Conservation (phyloP, 768 basidiomycete species). For the Antrodiella citrinella region DNA sequence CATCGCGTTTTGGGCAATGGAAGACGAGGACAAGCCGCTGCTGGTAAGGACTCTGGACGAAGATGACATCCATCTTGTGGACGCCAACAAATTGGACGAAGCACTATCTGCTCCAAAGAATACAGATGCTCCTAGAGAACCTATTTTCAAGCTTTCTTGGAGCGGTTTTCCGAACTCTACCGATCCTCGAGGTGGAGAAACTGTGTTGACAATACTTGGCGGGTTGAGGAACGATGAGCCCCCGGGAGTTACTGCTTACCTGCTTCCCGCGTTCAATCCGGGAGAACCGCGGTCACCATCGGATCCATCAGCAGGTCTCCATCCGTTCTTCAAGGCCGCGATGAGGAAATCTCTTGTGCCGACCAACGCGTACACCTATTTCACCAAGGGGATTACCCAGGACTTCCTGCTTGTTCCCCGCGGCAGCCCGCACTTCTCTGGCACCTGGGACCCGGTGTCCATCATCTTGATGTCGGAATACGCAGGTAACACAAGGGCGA, state of each 20-base stretch:
- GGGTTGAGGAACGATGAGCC: constrained; percentile 49
- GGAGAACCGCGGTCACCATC: constrained; percentile 33
- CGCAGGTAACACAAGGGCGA: constrained; percentile 35
- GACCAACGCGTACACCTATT: constrained; percentile 46
- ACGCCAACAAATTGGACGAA: constrained; percentile 38
- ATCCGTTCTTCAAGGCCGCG: constrained; percentile 44
- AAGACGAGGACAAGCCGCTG: constrained; percentile 70
- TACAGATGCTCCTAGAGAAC: constrained; percentile 40
- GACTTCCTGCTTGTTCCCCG: constrained; percentile 76
- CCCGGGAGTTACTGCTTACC: constrained; percentile 59
- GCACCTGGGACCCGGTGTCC: constrained; percentile 58
- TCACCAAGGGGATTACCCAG: constrained; percentile 51
- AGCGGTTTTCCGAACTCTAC: constrained; percentile 61
- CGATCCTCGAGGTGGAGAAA: constrained; percentile 63
- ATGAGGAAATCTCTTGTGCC: constrained; percentile 54
- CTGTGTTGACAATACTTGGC: constrained; percentile 70
- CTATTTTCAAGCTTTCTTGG: constrained; percentile 85
- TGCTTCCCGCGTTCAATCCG: constrained; percentile 59
- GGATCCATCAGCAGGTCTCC: constrained; percentile 16
- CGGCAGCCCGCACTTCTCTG: constrained; percentile 58
- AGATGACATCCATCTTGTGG: constrained; percentile 46
- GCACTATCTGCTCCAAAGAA: constrained; percentile 18
- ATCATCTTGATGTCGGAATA: constrained; percentile 56
- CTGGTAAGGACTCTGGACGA: constrained; percentile 58
- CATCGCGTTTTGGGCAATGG: constrained; percentile 75